These are phyloP conservation scores for Talaromyces wortmannii DNA, from an alignment of 495 filamentous ascomycete species.

Conservation along the genomic window DNA sequence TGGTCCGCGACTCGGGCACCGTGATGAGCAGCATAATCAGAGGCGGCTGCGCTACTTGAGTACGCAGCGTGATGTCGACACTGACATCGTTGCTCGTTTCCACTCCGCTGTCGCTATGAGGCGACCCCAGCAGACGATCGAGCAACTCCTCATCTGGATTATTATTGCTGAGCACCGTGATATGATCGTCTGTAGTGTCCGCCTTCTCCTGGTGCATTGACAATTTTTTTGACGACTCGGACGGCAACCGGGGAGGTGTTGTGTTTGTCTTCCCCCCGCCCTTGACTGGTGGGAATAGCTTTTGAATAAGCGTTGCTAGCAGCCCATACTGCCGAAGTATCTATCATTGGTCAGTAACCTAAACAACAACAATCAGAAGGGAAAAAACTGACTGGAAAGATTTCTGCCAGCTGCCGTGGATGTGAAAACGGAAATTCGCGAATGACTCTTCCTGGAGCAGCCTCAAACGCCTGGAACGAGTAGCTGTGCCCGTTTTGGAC, in stretches of 20 bases:
- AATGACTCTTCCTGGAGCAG: conserved; percentile 60
- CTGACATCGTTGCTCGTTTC: conserved; percentile 20
- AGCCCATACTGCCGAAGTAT: conserved; percentile 70
- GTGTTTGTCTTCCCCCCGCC: not conserved
- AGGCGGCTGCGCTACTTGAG: conserved; percentile 35
- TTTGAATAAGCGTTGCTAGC: conserved; percentile 55
- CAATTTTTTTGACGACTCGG: not conserved
- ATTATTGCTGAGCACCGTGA: conserved; percentile 32
- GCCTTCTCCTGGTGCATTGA: not conserved
- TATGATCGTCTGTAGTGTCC: not conserved
- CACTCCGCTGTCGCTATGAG: not conserved
- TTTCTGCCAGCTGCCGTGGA: conserved; percentile 71
- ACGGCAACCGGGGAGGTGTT: not conserved
- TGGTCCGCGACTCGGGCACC: conserved; percentile 9
- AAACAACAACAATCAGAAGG: not conserved
- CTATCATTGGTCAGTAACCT: conserved; percentile 12
- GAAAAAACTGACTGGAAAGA: conserved; percentile 51
- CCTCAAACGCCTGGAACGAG: conserved; percentile 63
- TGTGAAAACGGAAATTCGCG: conserved; percentile 77
- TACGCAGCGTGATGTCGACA: conserved; percentile 38
- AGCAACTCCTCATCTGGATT: conserved; percentile 30
- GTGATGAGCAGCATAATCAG: conserved; percentile 36
- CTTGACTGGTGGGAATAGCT: conserved; percentile 40
- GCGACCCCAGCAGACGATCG: conserved; percentile 16
- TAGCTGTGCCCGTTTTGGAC: conserved; percentile 52